These are phyloP conservation scores for Tilletia horrida DNA, from an alignment of 1,284 basidiomycete species.

Conservation along the genomic window DNA sequence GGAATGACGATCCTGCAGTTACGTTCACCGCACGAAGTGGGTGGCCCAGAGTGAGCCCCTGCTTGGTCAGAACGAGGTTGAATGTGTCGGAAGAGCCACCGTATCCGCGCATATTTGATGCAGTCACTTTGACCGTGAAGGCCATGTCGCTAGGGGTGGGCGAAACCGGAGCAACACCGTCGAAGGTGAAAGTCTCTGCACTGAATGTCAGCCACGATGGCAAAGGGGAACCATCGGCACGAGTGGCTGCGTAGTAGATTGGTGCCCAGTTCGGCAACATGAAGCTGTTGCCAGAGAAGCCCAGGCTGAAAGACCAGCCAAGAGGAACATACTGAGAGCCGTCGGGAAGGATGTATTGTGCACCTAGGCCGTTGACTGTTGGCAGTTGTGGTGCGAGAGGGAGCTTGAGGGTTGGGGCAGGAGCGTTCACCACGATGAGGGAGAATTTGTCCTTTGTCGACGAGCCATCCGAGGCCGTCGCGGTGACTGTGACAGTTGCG, in stretches of 20 bases:
- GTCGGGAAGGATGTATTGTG: slow-evolving; percentile 38
- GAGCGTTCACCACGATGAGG: slow-evolving; percentile 36
- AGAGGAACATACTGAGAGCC: slow-evolving; percentile 68
- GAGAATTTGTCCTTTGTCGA: slow-evolving; percentile 25
- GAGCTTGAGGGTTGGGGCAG: slow-evolving; percentile 38
- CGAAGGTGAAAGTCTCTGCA: slow-evolving; percentile 67
- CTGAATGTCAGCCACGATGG: slow-evolving; percentile 76
- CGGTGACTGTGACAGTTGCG: slow-evolving; percentile 20
- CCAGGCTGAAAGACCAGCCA: slow-evolving; percentile 85
- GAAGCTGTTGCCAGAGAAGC: slow-evolving; percentile 71
- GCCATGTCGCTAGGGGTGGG: slow-evolving; percentile 36
- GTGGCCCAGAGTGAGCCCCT: slow-evolving; percentile 29
- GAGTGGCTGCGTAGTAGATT: slow-evolving; percentile 68
- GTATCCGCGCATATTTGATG: slow-evolving; percentile 40
- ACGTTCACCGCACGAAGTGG: slow-evolving; percentile 60
- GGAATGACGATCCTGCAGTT: slow-evolving; percentile 58
- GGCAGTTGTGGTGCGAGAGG: slow-evolving; percentile 47
- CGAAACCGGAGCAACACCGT: slow-evolving; percentile 69
- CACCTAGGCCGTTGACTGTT: slow-evolving; percentile 34
- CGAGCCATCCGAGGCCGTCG: slow-evolving; percentile 17
- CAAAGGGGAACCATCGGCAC: slow-evolving; percentile 66
- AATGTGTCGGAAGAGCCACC: slow-evolving; percentile 42
- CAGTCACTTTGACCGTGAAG: slow-evolving; percentile 43
- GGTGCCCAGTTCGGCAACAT: slow-evolving; percentile 52
- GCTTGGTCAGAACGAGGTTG: slow-evolving; percentile 37